Percentiles rank a stretch among this genome's conserved stretches.
Conservation (phyloP, 2,329 filamentous ascomycete genomes). For the Dothistroma septosporum region DNA sequence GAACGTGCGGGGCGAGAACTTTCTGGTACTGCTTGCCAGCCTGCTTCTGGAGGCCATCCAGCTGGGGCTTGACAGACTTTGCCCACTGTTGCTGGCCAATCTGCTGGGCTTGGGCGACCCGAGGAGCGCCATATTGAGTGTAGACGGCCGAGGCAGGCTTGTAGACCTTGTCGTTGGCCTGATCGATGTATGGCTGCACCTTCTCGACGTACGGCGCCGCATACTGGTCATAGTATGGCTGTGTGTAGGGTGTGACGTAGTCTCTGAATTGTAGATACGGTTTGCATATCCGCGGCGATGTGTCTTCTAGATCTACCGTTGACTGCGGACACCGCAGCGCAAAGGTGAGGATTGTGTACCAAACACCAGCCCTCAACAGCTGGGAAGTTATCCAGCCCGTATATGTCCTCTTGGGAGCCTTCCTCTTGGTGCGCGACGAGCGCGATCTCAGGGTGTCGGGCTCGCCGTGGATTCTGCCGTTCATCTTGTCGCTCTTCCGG, state of each 20-base stretch:
- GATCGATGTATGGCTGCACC: constrained; percentile 66
- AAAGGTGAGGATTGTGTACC: constrained; percentile 79
- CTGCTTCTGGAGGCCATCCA: constrained; percentile 60
- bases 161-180: constrained; percentile 59
- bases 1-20: constrained; percentile 68
- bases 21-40: constrained; percentile 65
- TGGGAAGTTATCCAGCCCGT: constrained; percentile 29
- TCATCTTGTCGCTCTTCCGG: constrained; percentile 14
- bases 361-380: constrained; percentile 61
- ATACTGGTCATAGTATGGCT: constrained; percentile 82
- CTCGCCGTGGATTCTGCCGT: constrained; percentile 17
- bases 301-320: constrained; percentile 61
- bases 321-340: constrained; percentile 77
- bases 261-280: constrained; percentile 67
- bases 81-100: constrained; percentile 72
- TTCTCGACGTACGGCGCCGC: constrained; percentile 76
- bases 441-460: constrained; percentile 7
- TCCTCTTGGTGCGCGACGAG: constrained; percentile 16
- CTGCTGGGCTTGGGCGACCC: constrained; percentile 62
- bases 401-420: constrained; percentile 15
- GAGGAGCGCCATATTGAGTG: constrained; percentile 69
- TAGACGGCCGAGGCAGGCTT: constrained; percentile 62
- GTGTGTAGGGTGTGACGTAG: constrained; percentile 68
- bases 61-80: constrained; percentile 68
- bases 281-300: constrained; percentile 74